Base-by-base conservation (phyloP, 2,329 filamentous ascomycete genomes). In the Shiraia bambusicola region DNA sequence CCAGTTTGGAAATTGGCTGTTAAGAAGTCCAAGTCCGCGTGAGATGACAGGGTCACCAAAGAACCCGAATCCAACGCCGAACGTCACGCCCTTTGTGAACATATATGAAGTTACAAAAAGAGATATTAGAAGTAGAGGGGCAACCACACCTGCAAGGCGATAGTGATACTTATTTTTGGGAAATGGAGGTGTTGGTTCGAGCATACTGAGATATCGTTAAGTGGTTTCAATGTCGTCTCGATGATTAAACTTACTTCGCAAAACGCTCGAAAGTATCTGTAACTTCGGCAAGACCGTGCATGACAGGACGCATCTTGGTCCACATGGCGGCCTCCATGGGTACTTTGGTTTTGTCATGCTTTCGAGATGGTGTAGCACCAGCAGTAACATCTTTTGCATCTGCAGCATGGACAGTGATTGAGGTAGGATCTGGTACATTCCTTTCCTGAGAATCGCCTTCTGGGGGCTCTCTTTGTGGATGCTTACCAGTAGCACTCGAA, bases 241-340 rank as follows among this genome's bases (percentile, higher is more conserved):
- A 7, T 1, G 10, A 22, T 6, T 24, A 51, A 16, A 58, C 71
- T 50, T 64, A 76, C 74, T 84, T 84, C 15, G 70, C 80, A 50
- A 86, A 77, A 29, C 82, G 72, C 56, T 86, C 82, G 75, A 80
- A 86, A 0, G 73, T 77, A 61, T 86, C 82, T 2, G 77, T 74
- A 3, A 82, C 65, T 47, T 83, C 79, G 15, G 75, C 77, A 28
- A 86, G 60, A 2, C 73, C 72, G 52, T 82, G 79, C 87, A 93
- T 92, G 7, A 84, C 69, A 0, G 86, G 84, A 28, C 86, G 75
- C 66, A 88, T 87, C 64, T 86, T 84, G 9, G 77, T 79, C 86
- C 88, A 91, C 58, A 93, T 86, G 0, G 83, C 82, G 4, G 81
- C 81, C 49, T 87, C 84, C 69, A 92, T 84, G 0, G 87, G 87